Evolutionary conservation across 192 early-diverging fungal genomes (phyloP), one percentile per base, ranked within the genome.

Genomic region (Coemansia sp.): DNA sequence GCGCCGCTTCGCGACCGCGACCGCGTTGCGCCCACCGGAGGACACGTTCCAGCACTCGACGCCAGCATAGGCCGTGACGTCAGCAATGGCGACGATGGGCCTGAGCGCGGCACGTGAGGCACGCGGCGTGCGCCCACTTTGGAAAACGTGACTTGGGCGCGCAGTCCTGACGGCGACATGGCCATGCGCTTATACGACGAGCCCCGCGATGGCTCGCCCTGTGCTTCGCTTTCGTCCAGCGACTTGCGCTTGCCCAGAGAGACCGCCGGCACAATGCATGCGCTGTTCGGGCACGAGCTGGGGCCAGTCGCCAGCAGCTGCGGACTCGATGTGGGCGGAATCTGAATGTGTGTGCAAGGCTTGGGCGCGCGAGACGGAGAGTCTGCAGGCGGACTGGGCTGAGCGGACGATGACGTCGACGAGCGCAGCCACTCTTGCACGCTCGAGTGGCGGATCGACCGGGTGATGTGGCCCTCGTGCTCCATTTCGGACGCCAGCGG

Each of bases 391-490:
- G 61, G 61, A 20, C 60, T 69, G 67, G 53, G 24, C 52, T 31
- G 38, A 7, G 26, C 40, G 3, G 62, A 11, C 28, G 54, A 47
- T 4, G 64, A 40, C 23, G 63, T 52, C 58, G 68, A 66, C 17
- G 63, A 44, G 55, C 76, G 67, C 48, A 79, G 61, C 76, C 76
- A 79, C 53, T 79, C 76, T n/a, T 79, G 76, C 40, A 79, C 76
- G 60, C 51, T 70, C 18, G 23, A 63, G 61, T 79, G 76, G 56
- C 76, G 71, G 31, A 79, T 79, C 3, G 67, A 60, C 17, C 76
- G 34, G 8, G 76, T 79, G 28, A 79, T 79, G n/a, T 79, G 71
- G 24, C 71, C 64, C 71, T 79, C 76, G 28, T 79, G 76, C 57
- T 73, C 76, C 71, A 79, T 79, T 53, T 79, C 76, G 8, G 76